A percentile compares a stretch with the other conserved stretches of the same genome.
phyloP scores from a whole-genome alignment of 2,329 filamentous ascomycete genomes.

The Fusarium graminum region DNA sequence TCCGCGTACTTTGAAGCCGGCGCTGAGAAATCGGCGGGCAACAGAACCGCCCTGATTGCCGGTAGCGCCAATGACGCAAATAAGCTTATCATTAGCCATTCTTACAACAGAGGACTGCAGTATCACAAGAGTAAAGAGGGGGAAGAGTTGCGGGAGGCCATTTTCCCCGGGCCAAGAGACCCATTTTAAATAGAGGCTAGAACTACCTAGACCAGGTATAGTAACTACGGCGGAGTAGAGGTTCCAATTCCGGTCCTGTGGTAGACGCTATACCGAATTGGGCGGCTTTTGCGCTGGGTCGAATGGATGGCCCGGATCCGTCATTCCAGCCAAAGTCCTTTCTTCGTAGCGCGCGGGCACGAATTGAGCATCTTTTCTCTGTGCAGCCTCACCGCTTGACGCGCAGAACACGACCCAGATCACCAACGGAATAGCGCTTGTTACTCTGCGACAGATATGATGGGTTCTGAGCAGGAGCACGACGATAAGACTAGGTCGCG shows the following conservation, averaged over 20 bases:
- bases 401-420: neutral
- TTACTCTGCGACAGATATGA: neutral
- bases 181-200: neutral
- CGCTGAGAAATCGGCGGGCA: slow-evolving; percentile 60
- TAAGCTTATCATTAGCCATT: slow-evolving; percentile 51
- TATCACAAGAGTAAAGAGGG: neutral
- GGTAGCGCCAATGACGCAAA: slow-evolving; percentile 63
- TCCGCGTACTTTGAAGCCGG: slow-evolving; percentile 60
- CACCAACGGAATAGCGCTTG: neutral
- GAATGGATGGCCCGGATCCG: neutral
- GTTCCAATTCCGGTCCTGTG: neutral
- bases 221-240: too few relatives aligned
- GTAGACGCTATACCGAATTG: neutral
- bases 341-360: neutral
- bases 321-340: neutral
- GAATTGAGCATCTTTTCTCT: neutral
- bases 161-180: neutral
- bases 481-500: slow-evolving; percentile 4
- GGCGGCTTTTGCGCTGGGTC: neutral
- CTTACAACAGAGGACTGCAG: neutral
- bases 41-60: slow-evolving; percentile 67
- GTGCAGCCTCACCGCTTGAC: neutral
- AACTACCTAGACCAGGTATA: neutral
- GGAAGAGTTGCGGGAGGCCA: neutral
- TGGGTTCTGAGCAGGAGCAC: slow-evolving; percentile 5